Conservation (phyloP, 257 asterid species). For the Scutellaria minor region DNA sequence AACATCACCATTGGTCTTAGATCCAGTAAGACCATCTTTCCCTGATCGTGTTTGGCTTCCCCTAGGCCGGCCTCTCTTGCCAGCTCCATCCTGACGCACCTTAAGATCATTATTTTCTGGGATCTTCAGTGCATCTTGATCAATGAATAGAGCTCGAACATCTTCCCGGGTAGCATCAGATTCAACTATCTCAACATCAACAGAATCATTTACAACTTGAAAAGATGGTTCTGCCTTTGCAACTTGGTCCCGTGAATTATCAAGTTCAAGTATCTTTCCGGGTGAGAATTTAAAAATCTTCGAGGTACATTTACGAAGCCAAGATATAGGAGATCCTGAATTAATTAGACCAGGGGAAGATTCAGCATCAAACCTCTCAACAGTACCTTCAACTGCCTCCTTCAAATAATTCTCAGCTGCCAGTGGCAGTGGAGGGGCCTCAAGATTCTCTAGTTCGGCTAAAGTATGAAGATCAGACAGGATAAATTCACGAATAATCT, state of each 20-base stretch:
- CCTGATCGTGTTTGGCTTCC: constrained; percentile 44
- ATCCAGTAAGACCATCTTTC: constrained; percentile 45
- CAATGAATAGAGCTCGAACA: constrained; percentile 53
- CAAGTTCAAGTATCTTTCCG: constrained; percentile 64
- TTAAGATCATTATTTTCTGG: constrained; percentile 49
- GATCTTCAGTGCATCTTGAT: constrained; percentile 41
- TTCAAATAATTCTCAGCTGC: constrained; percentile 68
- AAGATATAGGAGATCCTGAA: constrained; percentile 74
- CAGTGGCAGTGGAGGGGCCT: constrained; percentile 67
- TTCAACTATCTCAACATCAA: constrained; percentile 54
- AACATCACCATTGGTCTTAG: constrained; percentile 54
- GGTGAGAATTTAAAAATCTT: constrained; percentile 81
- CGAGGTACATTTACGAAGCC: constrained; percentile 90
- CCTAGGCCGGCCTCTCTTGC: constrained; percentile 47
- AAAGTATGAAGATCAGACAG: constrained; percentile 74
- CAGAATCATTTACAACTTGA: constrained; percentile 58
- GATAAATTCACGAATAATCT: constrained; percentile 66
- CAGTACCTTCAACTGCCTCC: constrained; percentile 53
- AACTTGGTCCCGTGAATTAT: constrained; percentile 44
- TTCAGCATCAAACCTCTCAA: constrained; percentile 44
- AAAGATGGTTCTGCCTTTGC: constrained; percentile 46
- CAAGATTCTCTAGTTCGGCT: constrained; percentile 51
- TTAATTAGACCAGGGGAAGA: constrained; percentile 51
- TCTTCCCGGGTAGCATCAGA: constrained; percentile 51
- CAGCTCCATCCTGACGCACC: constrained; percentile 42